Evolutionary conservation across 148 eudicot genomes (phyloP), one percentile per base, ranked within the genome.

Genomic region (Mesembryanthemum crystallinum): DNA sequence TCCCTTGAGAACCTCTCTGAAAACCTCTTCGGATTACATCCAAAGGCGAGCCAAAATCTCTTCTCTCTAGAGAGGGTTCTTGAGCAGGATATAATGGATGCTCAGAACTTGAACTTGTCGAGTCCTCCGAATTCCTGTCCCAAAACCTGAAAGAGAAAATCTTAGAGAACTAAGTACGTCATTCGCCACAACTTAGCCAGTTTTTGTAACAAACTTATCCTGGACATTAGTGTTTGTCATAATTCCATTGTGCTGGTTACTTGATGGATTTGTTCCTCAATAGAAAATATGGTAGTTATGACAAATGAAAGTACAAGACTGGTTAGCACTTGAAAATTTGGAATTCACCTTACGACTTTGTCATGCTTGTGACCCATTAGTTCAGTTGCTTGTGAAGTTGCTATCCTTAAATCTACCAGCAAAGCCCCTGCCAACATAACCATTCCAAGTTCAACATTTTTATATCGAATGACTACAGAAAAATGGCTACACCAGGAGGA

Each of bases 1-100:
- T 33, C 29, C 88, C 79, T 64, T 59, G 71, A 35, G 80, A 84
- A 69, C 86, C 69, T 32, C 84, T 42, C 81, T 72, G 42, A 83
- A 78, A 57, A 47, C 83, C 79, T 63, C 64, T 66, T 1, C 74
- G 64, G 28, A 86, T 72, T 37, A 68, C 75, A 79, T 25, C 64
- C 25, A 80, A 76, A 64, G 82, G 74, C 49, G 81, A 81, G 17
- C 58, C 69, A 72, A 58, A 45, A 7, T 72, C 28, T 33, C 49
- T 58, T 30, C 67, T 76, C 39, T 80, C 79, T 0, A 21, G 30
- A 43, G 33, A 69, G 28, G 14, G 68, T 33, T 28, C 57, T 21
- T 32, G 30, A 32, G 33, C 49, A 43, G 61, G 76, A 81, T 72
- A 81, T 60, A 71, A n/a, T 33, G 80, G 83, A 8, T 47, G 80